Evolutionary conservation across 202 grass and related monocot genomes (phyloP), one percentile per base, ranked within the genome.

Genomic region (Miscanthus sacchariflorus): DNA sequence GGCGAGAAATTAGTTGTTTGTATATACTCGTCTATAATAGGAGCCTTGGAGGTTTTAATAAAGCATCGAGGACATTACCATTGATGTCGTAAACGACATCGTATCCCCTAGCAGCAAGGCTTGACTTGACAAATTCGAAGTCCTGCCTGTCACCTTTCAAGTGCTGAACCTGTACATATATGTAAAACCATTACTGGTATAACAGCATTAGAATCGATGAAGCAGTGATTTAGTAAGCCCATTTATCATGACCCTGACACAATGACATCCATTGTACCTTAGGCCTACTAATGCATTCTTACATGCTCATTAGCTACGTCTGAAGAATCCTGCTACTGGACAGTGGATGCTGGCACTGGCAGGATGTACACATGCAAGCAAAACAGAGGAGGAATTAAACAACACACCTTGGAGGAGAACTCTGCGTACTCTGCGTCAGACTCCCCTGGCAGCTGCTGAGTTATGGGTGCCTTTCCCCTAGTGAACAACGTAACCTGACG

Each of bases 61-160:
- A 30, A 71, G 58, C 45, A 4, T 10, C 12, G n/a, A 11, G n/a
- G 38, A 1, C 14, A 24, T 72, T 93, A 96, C 94, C 97, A 18
- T 99, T 99, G 39, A 99, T 99, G 82, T 99, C 94, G 14, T 99
- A 99, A 76, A 99, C 88, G 10, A 93, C 90, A 91, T 99, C 88
- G 44, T 90, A 99, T 35, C 97, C 94, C 82, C 93, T 93, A 15
- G 90, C 91, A 74, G 93, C 44, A 44, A 99, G 86, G 81, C 84
- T 99, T 24, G 94, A 88, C 89, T 96, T 99, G 21, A 99, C 97
- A 70, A 96, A 99, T 24, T 99, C 94, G 56, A 93, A 99, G 83
- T 99, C 97, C 35, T 90, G 72, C 70, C 93, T 93, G 84, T 99
- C 97, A 79, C 94, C 94, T 93, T 99, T 99, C 84, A 99, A 86